A percentile compares a stretch with the other conserved stretches of the same genome.
Conservation (phyloP, 225 moss, liverwort and hornwort species). For the Bryoerythrophyllum caledonicum region DNA sequence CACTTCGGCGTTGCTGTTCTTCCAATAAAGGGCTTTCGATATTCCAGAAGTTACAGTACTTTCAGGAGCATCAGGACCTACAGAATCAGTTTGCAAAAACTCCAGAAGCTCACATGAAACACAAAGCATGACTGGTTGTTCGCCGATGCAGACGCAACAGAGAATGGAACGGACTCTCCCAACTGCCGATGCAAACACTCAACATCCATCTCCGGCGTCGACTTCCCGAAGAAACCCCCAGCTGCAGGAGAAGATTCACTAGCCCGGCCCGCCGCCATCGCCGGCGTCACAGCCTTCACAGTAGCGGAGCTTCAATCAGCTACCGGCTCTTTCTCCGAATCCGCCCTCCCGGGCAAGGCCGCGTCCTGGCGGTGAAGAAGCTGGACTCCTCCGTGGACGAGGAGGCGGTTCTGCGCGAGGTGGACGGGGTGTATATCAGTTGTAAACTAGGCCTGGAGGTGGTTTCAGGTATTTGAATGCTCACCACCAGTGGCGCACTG, state of each 20-base stretch:
- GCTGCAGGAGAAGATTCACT: conserved; percentile 24
- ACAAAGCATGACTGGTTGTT: not conserved
- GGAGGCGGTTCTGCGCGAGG: conserved; percentile 52
- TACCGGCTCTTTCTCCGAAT: conserved; percentile 58
- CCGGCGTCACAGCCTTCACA: conserved; percentile 36
- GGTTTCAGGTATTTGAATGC: conserved; percentile 62
- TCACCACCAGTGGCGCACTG: conserved; percentile 75
- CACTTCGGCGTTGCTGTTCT: no score
- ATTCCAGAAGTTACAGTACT: not conserved
- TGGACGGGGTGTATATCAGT: conserved; percentile 29
- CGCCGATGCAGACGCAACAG: conserved; percentile 12
- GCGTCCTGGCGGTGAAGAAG: conserved; percentile 65
- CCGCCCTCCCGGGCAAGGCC: conserved; percentile 57
- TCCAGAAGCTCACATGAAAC: not conserved
- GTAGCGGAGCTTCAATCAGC: conserved; percentile 67
- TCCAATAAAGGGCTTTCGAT: no score
- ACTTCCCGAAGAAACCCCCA: not conserved
- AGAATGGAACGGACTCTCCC: conserved; percentile 27
- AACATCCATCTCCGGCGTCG: conserved; percentile 23
- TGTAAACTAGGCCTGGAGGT: not conserved
- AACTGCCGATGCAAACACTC: conserved; percentile 52
- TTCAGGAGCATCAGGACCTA: not conserved
- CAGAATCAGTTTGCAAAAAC: no score
- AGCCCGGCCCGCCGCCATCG: conserved; percentile 26
- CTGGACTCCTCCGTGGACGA: conserved; percentile 56